Base-by-base conservation (phyloP, 306 rosid species). In the Vigna trinervia region DNA sequence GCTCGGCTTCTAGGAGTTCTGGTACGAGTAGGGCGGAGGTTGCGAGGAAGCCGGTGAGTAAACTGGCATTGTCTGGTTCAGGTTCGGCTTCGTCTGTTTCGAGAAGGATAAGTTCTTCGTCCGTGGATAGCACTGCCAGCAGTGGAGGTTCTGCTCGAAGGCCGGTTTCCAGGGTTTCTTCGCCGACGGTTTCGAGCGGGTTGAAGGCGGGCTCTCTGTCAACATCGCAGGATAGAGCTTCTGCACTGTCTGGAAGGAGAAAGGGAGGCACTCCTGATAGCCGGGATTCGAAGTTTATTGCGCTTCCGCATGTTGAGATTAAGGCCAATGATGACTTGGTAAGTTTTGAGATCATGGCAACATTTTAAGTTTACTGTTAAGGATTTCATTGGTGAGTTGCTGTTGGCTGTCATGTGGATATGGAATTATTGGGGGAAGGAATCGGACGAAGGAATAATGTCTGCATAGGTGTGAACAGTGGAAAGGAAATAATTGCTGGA, bases 321-420 rank as follows among this genome's bases (percentile, higher is more conserved):
- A 96, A 96, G 85, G 96, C 96, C 61, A 84, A 84, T 72, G 98
- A 96, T 81, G 99, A 96, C 71, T 84, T 92, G 97, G 99, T 95
- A 80, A 88, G 92, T 61, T 75, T 73, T 9, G 68, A 51, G 67
- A 53, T 34, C 60, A 15, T 48, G 15, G 48, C 54, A 28, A 58
- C 41, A 23, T 10, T 68, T 36, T 17, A 23, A 30, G 14, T 61
- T 41, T 78, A 45, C 43, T 20, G 6, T 57, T 53, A 61, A 19
- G 39, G 47, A 73, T 82, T 12, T 71, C 45, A n/a, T 32, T 34
- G 26, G 51, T 71, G 65, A 47, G 15, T 64, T 71, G 38, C 68
- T 17, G 76, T 72, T 45, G 17, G 67, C 0, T 71, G 10, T 48
- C 52, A 11, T 5, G 52, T 43, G 78, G 39, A 54, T n/a, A 26